Conservation (phyloP, 495 filamentous ascomycete species). For the Parathielavia hyrcaniae region DNA sequence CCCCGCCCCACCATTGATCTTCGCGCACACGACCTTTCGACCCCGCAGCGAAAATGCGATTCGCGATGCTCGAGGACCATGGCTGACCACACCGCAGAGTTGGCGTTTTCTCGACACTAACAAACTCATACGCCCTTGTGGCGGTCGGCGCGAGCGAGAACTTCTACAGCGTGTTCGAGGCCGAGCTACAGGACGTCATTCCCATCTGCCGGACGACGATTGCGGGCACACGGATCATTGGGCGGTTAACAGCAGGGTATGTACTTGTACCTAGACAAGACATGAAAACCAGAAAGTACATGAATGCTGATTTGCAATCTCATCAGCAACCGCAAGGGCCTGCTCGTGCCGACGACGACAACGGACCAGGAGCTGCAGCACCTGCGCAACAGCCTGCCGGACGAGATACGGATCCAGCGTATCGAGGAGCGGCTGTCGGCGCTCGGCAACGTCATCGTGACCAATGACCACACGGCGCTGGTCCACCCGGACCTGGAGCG, state of each 20-base stretch:
- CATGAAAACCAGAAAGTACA: background rate
- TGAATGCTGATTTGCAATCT: background rate
- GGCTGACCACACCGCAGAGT: constrained; percentile 52
- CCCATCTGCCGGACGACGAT: constrained; percentile 98
- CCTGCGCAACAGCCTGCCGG: constrained; percentile 86
- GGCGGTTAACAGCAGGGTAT: constrained; percentile 89
- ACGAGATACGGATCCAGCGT: constrained; percentile 79
- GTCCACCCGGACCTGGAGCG: constrained; percentile 96
- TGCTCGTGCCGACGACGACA: constrained; percentile 90
- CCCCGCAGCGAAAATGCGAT: constrained; percentile 21
- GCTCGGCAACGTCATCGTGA: constrained; percentile 92
- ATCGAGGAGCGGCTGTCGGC: constrained; percentile 97
- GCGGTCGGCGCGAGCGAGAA: constrained; percentile 94
- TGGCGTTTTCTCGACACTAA: constrained; percentile 92
- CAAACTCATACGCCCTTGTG: constrained; percentile 90
- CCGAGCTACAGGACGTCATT: constrained; percentile 94
- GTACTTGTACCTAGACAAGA: constrained; percentile 30
- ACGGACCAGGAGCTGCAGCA: constrained; percentile 98
- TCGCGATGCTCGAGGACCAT: background rate
- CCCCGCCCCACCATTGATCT: constrained; percentile 19
- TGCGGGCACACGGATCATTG: constrained; percentile 90
- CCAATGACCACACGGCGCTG: constrained; percentile 93
- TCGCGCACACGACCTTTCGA: background rate
- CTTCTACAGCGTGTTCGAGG: constrained; percentile 96
- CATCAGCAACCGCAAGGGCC: constrained; percentile 82